Evolutionary conservation across 2,329 filamentous ascomycete species (phyloP).

Genomic region (Achaetomium macrosporum): DNA sequence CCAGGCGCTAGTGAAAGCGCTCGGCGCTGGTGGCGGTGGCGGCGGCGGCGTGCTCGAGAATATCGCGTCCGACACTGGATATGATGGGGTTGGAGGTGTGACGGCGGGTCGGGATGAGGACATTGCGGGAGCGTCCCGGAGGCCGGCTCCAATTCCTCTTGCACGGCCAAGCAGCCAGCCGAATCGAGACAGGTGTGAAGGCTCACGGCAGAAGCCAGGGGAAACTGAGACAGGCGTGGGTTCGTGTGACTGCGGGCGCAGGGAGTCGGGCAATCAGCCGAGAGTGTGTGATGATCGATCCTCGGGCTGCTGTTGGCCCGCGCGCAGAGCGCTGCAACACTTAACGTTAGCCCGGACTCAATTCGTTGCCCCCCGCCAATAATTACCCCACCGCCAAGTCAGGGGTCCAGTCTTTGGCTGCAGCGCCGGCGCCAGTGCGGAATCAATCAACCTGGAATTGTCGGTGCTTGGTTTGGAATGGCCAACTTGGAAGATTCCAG

Average conservation of each 20-base stretch:
- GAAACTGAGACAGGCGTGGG: constrained; percentile 22
- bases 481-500: not conserved
- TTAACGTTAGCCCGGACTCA: not conserved
- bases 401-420: constrained; percentile 2
- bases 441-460: not conserved
- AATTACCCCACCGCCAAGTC: constrained; percentile 14
- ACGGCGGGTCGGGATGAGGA: constrained; percentile 23
- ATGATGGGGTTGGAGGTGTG: constrained; percentile 19
- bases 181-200: constrained; percentile 20
- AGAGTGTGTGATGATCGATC: constrained; percentile 8
- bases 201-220: constrained; percentile 19
- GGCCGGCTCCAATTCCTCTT: constrained; percentile 13
- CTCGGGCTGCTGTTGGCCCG: constrained; percentile 18
- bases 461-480: constrained; percentile 1
- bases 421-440: constrained; percentile 11
- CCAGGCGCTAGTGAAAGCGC: constrained; percentile 5
- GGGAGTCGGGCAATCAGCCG: constrained; percentile 15
- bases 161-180: constrained; percentile 16
- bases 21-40: not conserved
- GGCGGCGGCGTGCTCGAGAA: constrained; percentile 18
- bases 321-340: not conserved
- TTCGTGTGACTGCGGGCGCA: constrained; percentile 19
- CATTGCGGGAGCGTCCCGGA: constrained; percentile 18
- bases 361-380: constrained; percentile 13
- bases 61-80: constrained; percentile 5